Evolutionary conservation across 2,329 filamentous ascomycete genomes (phyloP).

Genomic region (Trichothecium sympodiale): DNA sequence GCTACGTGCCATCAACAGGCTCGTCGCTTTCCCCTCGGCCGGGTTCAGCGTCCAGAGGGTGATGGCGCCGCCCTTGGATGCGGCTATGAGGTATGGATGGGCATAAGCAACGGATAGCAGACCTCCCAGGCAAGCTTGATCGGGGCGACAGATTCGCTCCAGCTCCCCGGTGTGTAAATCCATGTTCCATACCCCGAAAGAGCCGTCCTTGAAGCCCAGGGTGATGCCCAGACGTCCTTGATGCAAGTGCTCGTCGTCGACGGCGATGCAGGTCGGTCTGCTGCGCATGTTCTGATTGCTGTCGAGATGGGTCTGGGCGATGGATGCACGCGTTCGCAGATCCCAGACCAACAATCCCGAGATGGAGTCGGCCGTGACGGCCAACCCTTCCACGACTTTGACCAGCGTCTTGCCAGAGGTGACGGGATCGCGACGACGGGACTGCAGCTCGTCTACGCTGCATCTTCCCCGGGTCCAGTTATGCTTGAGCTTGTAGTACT

Average conservation of each 20-base stretch:
- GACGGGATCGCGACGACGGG: conserved; percentile 18
- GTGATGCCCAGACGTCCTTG: conserved; percentile 44
- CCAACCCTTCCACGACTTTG: conserved; percentile 64
- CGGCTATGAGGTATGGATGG: conserved; percentile 67
- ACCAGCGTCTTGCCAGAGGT: conserved; percentile 52
- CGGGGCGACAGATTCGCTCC: conserved; percentile 42
- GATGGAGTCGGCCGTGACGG: conserved; percentile 62
- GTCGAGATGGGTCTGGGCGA: conserved; percentile 37
- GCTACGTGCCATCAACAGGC: no score
- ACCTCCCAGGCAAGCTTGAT: conserved; percentile 50
- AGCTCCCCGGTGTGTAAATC: conserved; percentile 33
- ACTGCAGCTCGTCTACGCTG: conserved; percentile 64
- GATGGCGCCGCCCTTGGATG: conserved; percentile 62
- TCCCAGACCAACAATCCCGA: conserved; percentile 72
- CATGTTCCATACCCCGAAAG: conserved; percentile 59
- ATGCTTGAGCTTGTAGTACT: conserved; percentile 75
- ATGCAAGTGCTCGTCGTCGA: conserved; percentile 41
- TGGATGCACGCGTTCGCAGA: conserved; percentile 48
- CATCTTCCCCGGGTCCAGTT: conserved; percentile 85
- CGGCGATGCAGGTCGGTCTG: conserved; percentile 51
- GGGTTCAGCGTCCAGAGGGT: conserved; percentile 61
- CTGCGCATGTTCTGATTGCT: conserved; percentile 3
- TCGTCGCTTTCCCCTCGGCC: conserved; percentile 5
- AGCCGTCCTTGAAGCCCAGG: conserved; percentile 61
- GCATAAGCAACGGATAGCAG: conserved; percentile 62